These are phyloP conservation scores for Whalleya microplaca DNA, from an alignment of 2,329 filamentous ascomycete species.

Conservation along the genomic window DNA sequence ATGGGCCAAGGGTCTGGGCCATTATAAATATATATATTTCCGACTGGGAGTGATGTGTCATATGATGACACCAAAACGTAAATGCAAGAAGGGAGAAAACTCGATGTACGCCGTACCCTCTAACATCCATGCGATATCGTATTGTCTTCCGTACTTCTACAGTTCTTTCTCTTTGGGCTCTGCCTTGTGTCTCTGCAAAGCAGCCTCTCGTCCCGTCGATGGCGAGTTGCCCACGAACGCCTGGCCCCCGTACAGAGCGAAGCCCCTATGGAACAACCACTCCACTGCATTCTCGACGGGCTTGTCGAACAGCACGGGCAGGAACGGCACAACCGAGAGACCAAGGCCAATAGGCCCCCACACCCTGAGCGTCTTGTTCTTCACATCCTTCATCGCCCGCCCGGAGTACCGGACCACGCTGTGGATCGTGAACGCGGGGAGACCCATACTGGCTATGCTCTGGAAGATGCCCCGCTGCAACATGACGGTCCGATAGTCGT, in stretches of 20 bases:
- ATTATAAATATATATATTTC: constrained; percentile 5
- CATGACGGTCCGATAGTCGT: constrained; percentile 92
- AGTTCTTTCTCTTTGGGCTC: constrained; percentile 43
- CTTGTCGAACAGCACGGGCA: constrained; percentile 86
- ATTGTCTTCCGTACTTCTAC: constrained; percentile 16
- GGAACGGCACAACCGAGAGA: constrained; percentile 75
- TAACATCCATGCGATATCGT: not conserved
- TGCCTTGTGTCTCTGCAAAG: constrained; percentile 52
- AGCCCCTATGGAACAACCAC: constrained; percentile 84
- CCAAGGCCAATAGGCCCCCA: constrained; percentile 91
- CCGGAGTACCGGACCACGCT: constrained; percentile 90
- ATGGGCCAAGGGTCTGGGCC: constrained; percentile 4
- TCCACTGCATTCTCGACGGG: constrained; percentile 92
- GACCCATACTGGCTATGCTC: constrained; percentile 85
- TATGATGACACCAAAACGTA: constrained; percentile 5
- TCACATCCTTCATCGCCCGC: constrained; percentile 77
- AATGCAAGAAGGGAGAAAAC: constrained; percentile 9
- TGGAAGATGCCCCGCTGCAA: constrained; percentile 90
- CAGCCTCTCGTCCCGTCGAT: constrained; percentile 55
- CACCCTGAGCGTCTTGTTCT: constrained; percentile 75
- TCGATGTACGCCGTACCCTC: constrained; percentile 17
- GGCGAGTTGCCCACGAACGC: constrained; percentile 59
- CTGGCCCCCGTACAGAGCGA: constrained; percentile 71
- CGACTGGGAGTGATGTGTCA: not conserved
- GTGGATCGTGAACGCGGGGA: constrained; percentile 93